A percentile compares a stretch with the other conserved stretches of the same genome.
Evolutionary conservation across 768 basidiomycete species (phyloP).

Genomic region (Suillus plorans): DNA sequence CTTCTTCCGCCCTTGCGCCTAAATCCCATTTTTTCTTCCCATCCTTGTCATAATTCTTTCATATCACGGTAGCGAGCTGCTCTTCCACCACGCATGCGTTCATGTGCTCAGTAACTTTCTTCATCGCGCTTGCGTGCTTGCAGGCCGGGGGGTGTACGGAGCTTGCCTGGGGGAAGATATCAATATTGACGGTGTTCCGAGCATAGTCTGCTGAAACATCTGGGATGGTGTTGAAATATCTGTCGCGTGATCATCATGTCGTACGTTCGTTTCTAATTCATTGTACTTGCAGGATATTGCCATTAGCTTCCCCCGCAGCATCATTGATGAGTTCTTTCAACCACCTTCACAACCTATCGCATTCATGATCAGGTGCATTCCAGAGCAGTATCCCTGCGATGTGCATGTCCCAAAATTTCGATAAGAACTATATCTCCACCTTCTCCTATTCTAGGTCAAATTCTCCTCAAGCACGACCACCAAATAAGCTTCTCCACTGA

Average conservation of each 20-base stretch:
- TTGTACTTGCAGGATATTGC: slow-evolving; percentile 81
- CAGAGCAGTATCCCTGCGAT: no score
- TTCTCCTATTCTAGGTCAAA: no score
- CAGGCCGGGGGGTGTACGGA: slow-evolving; percentile 84
- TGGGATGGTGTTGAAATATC: slow-evolving; percentile 90
- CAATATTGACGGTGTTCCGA: slow-evolving; percentile 97
- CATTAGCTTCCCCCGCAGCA: slow-evolving; percentile 39
- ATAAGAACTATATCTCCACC: no score
- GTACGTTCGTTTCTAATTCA: slow-evolving; percentile 65
- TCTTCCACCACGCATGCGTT: slow-evolving; percentile 83
- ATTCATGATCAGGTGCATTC: no score
- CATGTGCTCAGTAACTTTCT: slow-evolving; percentile 99
- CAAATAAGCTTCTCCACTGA: no score
- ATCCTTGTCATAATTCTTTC: slow-evolving; percentile 47
- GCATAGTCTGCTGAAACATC: slow-evolving; percentile 98
- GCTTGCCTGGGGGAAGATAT: slow-evolving; percentile 91
- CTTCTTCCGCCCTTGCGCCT: slow-evolving; percentile 66
- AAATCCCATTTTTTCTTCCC: slow-evolving; percentile 84
- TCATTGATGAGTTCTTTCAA: no score
- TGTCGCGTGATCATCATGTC: slow-evolving; percentile 97
- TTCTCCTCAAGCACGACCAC: no score
- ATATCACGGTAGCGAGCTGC: slow-evolving; percentile 58
- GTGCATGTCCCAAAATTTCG: no score
- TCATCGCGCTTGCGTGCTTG: slow-evolving; percentile 99
- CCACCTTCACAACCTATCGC: no score